phyloP scores from a whole-genome alignment of 176 grass and related monocot species.

The Poa annua region DNA sequence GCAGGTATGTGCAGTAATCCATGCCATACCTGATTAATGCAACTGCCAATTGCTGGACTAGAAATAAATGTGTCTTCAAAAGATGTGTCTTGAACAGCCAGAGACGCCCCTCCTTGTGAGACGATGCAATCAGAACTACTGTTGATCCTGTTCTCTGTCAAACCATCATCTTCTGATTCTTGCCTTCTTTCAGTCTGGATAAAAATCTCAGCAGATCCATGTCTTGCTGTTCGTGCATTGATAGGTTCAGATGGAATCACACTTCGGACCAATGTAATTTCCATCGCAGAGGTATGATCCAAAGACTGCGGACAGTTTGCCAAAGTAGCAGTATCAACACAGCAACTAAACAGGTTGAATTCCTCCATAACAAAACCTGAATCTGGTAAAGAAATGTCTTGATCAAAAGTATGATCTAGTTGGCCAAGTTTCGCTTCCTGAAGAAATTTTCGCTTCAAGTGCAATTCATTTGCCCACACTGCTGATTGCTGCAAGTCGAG shows the following conservation, averaged over 20 bases:
- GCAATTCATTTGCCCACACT: slow-evolving; percentile 55
- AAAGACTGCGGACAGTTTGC: slow-evolving; percentile 31
- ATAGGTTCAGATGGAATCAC: slow-evolving; percentile 42
- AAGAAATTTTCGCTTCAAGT: slow-evolving; percentile 61
- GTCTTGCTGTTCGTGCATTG: slow-evolving; percentile 22
- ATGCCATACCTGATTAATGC: slow-evolving; percentile 39
- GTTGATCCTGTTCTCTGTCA: slow-evolving; percentile 31
- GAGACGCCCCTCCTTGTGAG: slow-evolving; percentile 34
- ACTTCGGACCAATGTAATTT: slow-evolving; percentile 46
- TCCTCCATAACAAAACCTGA: slow-evolving; percentile 69
- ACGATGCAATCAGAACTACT: slow-evolving; percentile 37
- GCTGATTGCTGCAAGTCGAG: slow-evolving; percentile 61
- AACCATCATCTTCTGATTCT: slow-evolving; percentile 28
- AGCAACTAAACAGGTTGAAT: slow-evolving; percentile 49
- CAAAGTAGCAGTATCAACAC: slow-evolving; percentile 37
- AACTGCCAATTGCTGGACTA: slow-evolving; percentile 32
- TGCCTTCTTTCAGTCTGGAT: slow-evolving; percentile 24
- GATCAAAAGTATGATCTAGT: slow-evolving; percentile 69
- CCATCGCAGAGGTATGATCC: slow-evolving; percentile 35
- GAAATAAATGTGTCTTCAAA: slow-evolving; percentile 40
- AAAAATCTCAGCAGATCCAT: slow-evolving; percentile 38
- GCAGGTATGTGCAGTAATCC: not conserved
- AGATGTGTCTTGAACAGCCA: slow-evolving; percentile 37
- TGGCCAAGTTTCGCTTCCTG: slow-evolving; percentile 66
- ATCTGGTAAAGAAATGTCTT: slow-evolving; percentile 63